Evolutionary conservation across 2,329 filamentous ascomycete genomes (phyloP).

Genomic region (Aspergillus novoparasiticus): DNA sequence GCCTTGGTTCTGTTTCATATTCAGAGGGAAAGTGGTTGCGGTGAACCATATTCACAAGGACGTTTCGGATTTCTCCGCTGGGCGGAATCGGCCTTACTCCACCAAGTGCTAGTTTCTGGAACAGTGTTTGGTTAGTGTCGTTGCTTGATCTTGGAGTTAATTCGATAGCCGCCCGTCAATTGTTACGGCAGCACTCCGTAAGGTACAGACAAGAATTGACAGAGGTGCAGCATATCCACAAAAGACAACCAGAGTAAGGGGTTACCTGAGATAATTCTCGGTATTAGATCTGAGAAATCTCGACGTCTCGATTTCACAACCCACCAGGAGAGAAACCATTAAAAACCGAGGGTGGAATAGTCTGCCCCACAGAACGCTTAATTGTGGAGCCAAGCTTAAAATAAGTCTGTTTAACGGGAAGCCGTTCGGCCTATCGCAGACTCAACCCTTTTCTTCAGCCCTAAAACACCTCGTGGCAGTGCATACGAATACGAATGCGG

Average conservation of each 20-base stretch:
- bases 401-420: neutral
- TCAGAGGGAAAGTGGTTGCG: neutral
- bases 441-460: neutral
- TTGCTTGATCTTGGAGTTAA: neutral
- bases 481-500: neutral
- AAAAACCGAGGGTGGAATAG: neutral
- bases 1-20: neutral
- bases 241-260: neutral
- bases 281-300: neutral
- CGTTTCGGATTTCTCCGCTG: neutral
- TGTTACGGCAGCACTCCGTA: neutral
- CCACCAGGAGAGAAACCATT: neutral
- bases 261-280: neutral
- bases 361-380: neutral
- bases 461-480: neutral
- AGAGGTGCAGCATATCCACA: neutral
- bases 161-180: too few relatives aligned
- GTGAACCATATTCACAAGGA: neutral
- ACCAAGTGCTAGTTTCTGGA: neutral
- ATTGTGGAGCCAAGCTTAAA: constrained; percentile 1
- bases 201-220: neutral
- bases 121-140: too few relatives aligned
- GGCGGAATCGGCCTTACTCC: constrained; percentile 1
- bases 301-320: neutral
- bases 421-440: neutral